These are phyloP conservation scores for Aspergillus eucalypticola DNA, from an alignment of 2,329 filamentous ascomycete genomes.

Conservation along the genomic window DNA sequence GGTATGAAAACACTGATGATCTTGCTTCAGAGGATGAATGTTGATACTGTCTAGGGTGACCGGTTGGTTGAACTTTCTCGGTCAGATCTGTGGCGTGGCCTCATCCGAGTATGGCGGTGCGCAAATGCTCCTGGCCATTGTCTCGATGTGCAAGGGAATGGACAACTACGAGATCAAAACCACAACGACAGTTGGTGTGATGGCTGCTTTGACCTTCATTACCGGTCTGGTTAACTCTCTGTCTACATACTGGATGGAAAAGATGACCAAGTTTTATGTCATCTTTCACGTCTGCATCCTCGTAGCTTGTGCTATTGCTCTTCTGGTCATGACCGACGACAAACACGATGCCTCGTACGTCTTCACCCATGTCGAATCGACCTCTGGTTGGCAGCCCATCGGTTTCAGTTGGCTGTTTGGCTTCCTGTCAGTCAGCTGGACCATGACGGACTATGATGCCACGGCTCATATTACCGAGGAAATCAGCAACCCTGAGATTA, in stretches of 20 bases:
- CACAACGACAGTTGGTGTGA: slow-evolving; percentile 1
- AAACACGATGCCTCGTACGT: slow-evolving; percentile 6
- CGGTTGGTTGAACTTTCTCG: not conserved
- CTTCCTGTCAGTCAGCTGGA: slow-evolving; percentile 5
- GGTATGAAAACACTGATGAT: not conserved
- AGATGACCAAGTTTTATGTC: slow-evolving; percentile 9
- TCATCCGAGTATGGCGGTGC: slow-evolving; percentile 6
- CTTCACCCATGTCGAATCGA: slow-evolving; percentile 3
- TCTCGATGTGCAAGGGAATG: not conserved
- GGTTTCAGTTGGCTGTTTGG: slow-evolving; percentile 5
- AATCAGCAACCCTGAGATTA: slow-evolving; percentile 4
- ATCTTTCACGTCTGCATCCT: slow-evolving; percentile 4
- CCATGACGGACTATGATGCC: slow-evolving; percentile 4
- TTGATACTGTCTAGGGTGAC: not conserved
- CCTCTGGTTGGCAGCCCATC: not conserved
- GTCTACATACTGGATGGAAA: slow-evolving; percentile 7
- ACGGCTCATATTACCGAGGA: not conserved
- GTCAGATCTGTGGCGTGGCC: slow-evolving; percentile 3
- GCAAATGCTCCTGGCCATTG: slow-evolving; percentile 5
- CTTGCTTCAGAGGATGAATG: not conserved
- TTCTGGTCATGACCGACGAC: slow-evolving; percentile 1
- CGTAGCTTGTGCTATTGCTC: not conserved
- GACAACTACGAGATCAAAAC: slow-evolving; percentile 6
- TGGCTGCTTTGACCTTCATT: not conserved
- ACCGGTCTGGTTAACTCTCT: slow-evolving; percentile 5